These are phyloP conservation scores for Aspergillus biplanus DNA, from an alignment of 495 filamentous ascomycete species.

Conservation along the genomic window DNA sequence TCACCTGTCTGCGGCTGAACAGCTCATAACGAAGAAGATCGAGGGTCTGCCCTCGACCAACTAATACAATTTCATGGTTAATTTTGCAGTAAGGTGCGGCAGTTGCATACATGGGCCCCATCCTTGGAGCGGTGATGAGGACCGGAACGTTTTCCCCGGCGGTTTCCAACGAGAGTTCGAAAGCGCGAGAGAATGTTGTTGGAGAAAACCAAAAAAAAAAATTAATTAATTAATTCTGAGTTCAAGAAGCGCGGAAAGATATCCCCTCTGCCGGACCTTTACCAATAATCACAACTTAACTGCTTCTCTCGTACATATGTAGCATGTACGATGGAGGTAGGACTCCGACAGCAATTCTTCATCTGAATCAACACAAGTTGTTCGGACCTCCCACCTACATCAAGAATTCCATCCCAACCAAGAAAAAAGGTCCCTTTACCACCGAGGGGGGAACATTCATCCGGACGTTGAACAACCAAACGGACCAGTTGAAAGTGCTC, in stretches of 20 bases:
- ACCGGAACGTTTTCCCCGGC: constrained; percentile 27
- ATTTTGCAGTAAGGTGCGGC: constrained; percentile 21
- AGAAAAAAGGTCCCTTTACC: neutral
- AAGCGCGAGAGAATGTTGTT: constrained; percentile 4
- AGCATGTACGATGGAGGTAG: neutral
- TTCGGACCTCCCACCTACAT: neutral
- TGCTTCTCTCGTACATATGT: neutral
- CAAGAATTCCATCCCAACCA: neutral
- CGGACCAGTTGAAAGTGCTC: constrained; percentile 39
- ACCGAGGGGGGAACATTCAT: constrained; percentile 5
- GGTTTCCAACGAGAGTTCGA: constrained; percentile 11
- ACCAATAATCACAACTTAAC: neutral
- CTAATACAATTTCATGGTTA: constrained; percentile 21
- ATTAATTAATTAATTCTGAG: no score
- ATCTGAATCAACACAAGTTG: neutral
- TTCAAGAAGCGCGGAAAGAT: neutral
- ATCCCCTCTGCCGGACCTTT: neutral
- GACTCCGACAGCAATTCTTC: neutral
- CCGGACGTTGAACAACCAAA: constrained; percentile 15
- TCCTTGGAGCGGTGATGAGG: constrained; percentile 16
- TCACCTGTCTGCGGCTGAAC: constrained; percentile 7
- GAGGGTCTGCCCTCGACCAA: constrained; percentile 16
- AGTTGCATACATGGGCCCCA: constrained; percentile 26
- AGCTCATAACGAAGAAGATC: constrained; percentile 1
- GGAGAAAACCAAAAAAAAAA: neutral